Conservation (phyloP, 179 eudicot species). For the Heliamphora ciliata region DNA sequence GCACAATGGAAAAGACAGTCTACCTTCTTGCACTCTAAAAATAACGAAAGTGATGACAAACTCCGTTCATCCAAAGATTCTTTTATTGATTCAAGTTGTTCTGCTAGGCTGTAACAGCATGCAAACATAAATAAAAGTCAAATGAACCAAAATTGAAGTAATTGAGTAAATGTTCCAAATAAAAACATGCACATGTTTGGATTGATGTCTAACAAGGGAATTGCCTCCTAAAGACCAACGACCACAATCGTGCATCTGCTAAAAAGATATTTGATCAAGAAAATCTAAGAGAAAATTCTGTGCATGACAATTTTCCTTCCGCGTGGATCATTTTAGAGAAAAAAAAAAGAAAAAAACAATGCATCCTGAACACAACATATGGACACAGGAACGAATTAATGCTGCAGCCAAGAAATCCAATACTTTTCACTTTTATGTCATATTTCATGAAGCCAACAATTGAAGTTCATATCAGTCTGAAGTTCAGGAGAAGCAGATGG, state of each 20-base stretch:
- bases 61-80: constrained; percentile 64
- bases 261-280: too few species aligned
- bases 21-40: constrained; percentile 82
- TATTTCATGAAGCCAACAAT: background rate
- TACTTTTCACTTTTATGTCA: background rate
- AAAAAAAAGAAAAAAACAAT: too few species aligned
- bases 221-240: too few species aligned
- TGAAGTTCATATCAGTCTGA: background rate
- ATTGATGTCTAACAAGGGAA: too few species aligned
- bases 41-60: constrained; percentile 44
- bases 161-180: background rate
- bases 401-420: background rate
- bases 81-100: constrained; percentile 77
- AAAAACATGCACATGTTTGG: background rate
- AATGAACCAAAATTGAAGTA: background rate
- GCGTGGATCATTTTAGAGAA: too few species aligned
- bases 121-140: background rate
- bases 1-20: background rate
- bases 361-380: too few species aligned
- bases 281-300: too few species aligned
- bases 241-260: too few species aligned
- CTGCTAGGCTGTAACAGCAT: constrained; percentile 62
- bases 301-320: too few species aligned
- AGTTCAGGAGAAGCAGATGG: background rate
- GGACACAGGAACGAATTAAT: background rate